These are phyloP conservation scores for Thinopyrum elongatum DNA, from an alignment of 176 grass and related monocot genomes.

Conservation along the genomic window DNA sequence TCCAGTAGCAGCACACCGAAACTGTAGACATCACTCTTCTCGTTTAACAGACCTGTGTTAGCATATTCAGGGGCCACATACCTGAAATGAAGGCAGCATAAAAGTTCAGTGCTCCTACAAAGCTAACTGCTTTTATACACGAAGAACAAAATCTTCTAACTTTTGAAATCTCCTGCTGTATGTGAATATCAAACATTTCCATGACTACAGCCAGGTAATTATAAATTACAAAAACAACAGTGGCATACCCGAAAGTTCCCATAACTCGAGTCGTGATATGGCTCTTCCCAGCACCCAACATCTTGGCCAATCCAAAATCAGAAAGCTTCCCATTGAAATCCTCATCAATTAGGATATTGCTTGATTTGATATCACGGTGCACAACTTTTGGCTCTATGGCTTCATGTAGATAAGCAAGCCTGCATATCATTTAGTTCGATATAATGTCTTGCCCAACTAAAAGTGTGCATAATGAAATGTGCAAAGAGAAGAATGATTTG, in stretches of 20 bases:
- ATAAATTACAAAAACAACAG: not conserved
- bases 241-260: slow-evolving; percentile 80
- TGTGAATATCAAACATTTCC: not conserved
- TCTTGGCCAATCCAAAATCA: slow-evolving; percentile 84
- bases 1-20: slow-evolving; percentile 75
- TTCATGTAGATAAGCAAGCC: slow-evolving; percentile 88
- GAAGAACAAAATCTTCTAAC: not conserved
- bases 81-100: slow-evolving; percentile 34
- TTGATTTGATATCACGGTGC: slow-evolving; percentile 92
- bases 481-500: not conserved
- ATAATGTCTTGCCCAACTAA: slow-evolving; percentile 5
- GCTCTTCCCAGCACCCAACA: slow-evolving; percentile 85
- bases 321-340: slow-evolving; percentile 89
- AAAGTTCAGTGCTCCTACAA: not conserved
- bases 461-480: not conserved
- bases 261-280: slow-evolving; percentile 84
- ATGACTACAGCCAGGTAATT: not conserved
- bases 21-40: slow-evolving; percentile 82
- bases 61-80: slow-evolving; percentile 88
- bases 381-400: slow-evolving; percentile 93
- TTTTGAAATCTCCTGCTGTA: too few relatives aligned
- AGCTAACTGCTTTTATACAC: not conserved
- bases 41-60: slow-evolving; percentile 71
- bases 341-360: slow-evolving; percentile 86
- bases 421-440: slow-evolving; percentile 31